A percentile compares a stretch with the other conserved stretches of the same genome.
These are phyloP conservation scores for Elymus sibiricus DNA, from an alignment of 176 grass and related monocot genomes.

Conservation along the genomic window DNA sequence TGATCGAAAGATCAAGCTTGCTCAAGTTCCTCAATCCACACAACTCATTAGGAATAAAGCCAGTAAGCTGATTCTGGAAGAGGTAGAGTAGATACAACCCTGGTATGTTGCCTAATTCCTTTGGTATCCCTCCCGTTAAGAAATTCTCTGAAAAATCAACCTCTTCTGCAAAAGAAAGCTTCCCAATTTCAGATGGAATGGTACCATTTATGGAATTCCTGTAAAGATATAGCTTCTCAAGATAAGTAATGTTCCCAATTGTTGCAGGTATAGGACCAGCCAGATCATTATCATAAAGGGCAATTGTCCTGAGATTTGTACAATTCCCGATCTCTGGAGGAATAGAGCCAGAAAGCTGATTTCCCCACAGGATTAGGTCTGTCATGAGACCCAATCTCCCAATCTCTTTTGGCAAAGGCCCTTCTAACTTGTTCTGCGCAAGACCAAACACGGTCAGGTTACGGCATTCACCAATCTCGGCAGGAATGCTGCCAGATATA, in stretches of 20 bases:
- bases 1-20: constrained; percentile 97
- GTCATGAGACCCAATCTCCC: constrained; percentile 61
- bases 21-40: constrained; percentile 70
- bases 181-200: constrained; percentile 73
- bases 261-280: constrained; percentile 66
- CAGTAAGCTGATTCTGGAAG: constrained; percentile 89
- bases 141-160: constrained; percentile 96
- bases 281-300: constrained; percentile 83
- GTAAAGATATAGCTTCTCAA: constrained; percentile 81
- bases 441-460: constrained; percentile 78
- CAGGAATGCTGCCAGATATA: constrained; percentile 79
- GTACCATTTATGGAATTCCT: constrained; percentile 83
- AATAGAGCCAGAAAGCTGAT: constrained; percentile 68
- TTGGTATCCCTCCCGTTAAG: constrained; percentile 79
- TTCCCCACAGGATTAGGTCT: constrained; percentile 80
- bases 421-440: constrained; percentile 82
- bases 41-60: constrained; percentile 66
- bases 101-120: constrained; percentile 66
- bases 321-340: constrained; percentile 88
- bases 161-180: constrained; percentile 59
- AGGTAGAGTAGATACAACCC: constrained; percentile 72
- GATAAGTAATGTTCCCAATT: constrained; percentile 63
- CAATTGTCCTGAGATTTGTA: constrained; percentile 57
- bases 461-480: constrained; percentile 69
- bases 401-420: constrained; percentile 69